These are phyloP conservation scores for Penicillium sp. DNA, from an alignment of 2,329 filamentous ascomycete species.

Conservation along the genomic window DNA sequence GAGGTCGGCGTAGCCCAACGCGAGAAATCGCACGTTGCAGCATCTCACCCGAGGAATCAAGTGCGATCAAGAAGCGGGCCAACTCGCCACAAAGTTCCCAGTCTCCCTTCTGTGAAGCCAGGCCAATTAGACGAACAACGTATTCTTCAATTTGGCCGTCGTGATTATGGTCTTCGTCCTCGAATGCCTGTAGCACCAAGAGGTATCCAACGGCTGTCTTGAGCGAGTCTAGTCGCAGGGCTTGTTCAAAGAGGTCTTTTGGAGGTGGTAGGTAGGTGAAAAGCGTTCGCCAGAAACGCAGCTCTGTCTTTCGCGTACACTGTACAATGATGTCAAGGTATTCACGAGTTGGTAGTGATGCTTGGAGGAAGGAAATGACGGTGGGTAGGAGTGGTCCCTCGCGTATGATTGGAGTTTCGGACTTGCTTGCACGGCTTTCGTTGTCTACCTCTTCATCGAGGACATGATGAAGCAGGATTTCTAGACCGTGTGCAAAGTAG, in stretches of 20 bases:
- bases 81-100: conserved; percentile 97
- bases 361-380: conserved; percentile 67
- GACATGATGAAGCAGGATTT: conserved; percentile 89
- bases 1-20: conserved; percentile 36
- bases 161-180: conserved; percentile 54
- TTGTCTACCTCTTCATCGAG: conserved; percentile 92
- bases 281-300: conserved; percentile 90
- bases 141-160: conserved; percentile 59
- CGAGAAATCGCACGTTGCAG: conserved; percentile 56
- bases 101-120: conserved; percentile 82
- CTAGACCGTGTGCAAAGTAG: conserved; percentile 91
- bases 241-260: conserved; percentile 91
- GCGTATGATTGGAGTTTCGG: conserved; percentile 29
- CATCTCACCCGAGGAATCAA: conserved; percentile 84
- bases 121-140: conserved; percentile 76
- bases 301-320: conserved; percentile 95
- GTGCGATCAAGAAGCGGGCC: conserved; percentile 88
- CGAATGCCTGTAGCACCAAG: conserved; percentile 85
- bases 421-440: conserved; percentile 33
- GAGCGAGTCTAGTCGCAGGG: conserved; percentile 78
- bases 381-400: conserved; percentile 46
- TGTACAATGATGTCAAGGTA: conserved; percentile 96
- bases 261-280: conserved; percentile 91
- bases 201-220: conserved; percentile 97
- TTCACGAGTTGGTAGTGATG: conserved; percentile 68